These are phyloP conservation scores for Cystobasidium sp. DNA, from an alignment of 1,284 basidiomycete genomes.

Conservation along the genomic window DNA sequence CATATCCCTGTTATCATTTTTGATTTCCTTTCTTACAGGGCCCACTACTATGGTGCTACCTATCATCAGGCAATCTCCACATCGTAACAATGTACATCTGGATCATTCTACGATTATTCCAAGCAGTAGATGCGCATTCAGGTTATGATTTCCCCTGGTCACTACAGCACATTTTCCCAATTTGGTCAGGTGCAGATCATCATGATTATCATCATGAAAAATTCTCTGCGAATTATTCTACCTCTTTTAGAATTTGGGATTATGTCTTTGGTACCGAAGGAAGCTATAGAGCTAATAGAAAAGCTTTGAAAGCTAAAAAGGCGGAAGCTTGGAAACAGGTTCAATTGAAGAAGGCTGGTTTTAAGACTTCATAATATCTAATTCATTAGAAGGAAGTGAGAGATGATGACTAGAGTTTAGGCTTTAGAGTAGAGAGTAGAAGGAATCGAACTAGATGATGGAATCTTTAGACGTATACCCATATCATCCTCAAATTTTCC, in stretches of 20 bases:
- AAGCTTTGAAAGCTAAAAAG: constrained; percentile 4
- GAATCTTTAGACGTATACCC: no score
- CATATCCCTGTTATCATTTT: background rate
- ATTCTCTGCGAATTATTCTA: constrained; percentile 53
- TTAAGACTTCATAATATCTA: constrained; percentile 19
- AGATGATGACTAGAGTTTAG: background rate
- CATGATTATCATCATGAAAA: constrained; percentile 60
- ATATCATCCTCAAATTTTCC: no score
- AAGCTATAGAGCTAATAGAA: constrained; percentile 49
- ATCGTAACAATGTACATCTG: constrained; percentile 85
- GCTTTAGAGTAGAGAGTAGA: no score
- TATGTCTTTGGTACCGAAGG: constrained; percentile 52
- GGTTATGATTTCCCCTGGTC: constrained; percentile 87
- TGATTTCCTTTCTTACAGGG: constrained; percentile 57
- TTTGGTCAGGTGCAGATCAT: constrained; percentile 99
- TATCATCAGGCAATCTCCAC: constrained; percentile 70
- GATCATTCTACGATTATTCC: constrained; percentile 92
- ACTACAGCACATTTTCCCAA: constrained; percentile 89
- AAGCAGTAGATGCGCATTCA: constrained; percentile 95
- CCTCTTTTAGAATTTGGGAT: constrained; percentile 51
- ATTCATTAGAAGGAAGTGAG: background rate
- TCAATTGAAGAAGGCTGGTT: constrained; percentile 25
- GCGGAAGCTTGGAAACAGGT: constrained; percentile 21
- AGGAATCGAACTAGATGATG: no score
- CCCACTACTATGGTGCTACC: constrained; percentile 81